Percentiles rank a stretch among this genome's conserved stretches.
Conservation (phyloP, 1,284 basidiomycete species). For the Hypsizygus ulmarius region DNA sequence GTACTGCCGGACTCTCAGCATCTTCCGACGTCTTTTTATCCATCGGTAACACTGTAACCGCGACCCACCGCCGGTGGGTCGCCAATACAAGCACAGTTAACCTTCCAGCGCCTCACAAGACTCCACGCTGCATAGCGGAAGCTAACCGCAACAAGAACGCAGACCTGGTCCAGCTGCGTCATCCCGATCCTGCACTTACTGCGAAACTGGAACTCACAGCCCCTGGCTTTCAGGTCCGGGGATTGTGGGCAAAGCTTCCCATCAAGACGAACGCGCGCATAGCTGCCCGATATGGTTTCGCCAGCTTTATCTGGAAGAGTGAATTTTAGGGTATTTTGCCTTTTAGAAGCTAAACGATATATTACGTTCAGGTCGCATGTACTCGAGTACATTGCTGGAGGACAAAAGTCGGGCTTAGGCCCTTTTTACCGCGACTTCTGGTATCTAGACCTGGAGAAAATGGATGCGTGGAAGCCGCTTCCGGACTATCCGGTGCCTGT, state of each 20-base stretch:
- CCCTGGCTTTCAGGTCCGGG: slow-evolving; percentile 24
- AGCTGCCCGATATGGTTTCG: slow-evolving; percentile 21
- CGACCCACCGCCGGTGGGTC: slow-evolving; percentile 18
- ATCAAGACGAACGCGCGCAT: slow-evolving; percentile 20
- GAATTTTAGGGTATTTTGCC: not conserved
- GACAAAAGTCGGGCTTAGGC: slow-evolving; percentile 25
- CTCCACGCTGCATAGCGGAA: slow-evolving; percentile 9
- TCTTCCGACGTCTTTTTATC: slow-evolving; percentile 18
- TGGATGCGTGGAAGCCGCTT: slow-evolving; percentile 31
- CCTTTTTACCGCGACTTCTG: slow-evolving; percentile 34
- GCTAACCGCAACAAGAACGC: slow-evolving; percentile 3
- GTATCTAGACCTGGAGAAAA: slow-evolving; percentile 29
- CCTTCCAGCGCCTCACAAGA: slow-evolving; percentile 10
- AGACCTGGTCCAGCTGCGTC: slow-evolving; percentile 17
- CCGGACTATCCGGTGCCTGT: slow-evolving; percentile 27
- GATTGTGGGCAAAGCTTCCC: slow-evolving; percentile 28
- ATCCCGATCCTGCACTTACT: slow-evolving; percentile 25
- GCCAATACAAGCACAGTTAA: slow-evolving; percentile 11
- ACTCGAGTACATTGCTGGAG: slow-evolving; percentile 35
- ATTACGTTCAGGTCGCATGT: slow-evolving; percentile 27
- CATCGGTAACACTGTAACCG: slow-evolving; percentile 25
- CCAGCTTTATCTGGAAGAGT: slow-evolving; percentile 27
- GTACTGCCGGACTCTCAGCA: slow-evolving; percentile 14
- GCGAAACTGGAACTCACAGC: slow-evolving; percentile 18
- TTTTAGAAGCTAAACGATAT: not conserved